Evolutionary conservation across 208 protist genomes (phyloP).

Genomic region (Ichthyophonus hoferi): DNA sequence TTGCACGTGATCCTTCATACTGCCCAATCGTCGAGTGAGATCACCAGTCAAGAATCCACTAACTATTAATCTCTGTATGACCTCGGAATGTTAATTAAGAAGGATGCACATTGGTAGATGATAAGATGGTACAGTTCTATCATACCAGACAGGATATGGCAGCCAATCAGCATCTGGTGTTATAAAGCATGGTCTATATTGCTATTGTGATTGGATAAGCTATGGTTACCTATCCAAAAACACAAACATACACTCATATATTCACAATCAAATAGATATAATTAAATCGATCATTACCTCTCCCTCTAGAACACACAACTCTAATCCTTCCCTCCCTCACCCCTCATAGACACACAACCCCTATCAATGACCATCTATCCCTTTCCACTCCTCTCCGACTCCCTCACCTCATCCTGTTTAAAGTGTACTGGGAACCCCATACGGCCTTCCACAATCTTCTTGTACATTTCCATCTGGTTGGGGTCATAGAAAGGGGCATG

Average conservation of each 20-base stretch:
- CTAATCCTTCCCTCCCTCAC: too few relatives aligned
- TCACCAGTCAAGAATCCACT: not conserved
- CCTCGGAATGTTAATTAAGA: not conserved
- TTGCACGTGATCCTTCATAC: constrained; percentile 31
- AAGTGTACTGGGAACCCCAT: constrained; percentile 35
- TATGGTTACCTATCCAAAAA: not conserved
- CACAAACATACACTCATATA: not conserved
- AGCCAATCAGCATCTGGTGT: too few relatives aligned
- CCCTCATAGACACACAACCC: not conserved
- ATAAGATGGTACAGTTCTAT: not conserved
- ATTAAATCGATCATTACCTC: too few relatives aligned
- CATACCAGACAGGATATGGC: not conserved
- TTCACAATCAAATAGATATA: too few relatives aligned
- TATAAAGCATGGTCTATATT: too few relatives aligned
- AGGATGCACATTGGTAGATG: not conserved
- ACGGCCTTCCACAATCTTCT: constrained; percentile 42
- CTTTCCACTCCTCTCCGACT: not conserved
- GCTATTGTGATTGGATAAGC: not conserved
- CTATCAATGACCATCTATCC: not conserved
- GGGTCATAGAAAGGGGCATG: constrained; percentile 41
- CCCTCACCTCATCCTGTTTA: constrained; percentile 17
- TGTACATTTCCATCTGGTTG: constrained; percentile 46
- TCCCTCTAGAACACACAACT: too few relatives aligned
- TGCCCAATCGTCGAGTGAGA: constrained; percentile 41
- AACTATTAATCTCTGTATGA: not conserved